These are phyloP conservation scores for Dryadomyces quercivorus DNA, from an alignment of 2,329 filamentous ascomycete species.

Conservation along the genomic window DNA sequence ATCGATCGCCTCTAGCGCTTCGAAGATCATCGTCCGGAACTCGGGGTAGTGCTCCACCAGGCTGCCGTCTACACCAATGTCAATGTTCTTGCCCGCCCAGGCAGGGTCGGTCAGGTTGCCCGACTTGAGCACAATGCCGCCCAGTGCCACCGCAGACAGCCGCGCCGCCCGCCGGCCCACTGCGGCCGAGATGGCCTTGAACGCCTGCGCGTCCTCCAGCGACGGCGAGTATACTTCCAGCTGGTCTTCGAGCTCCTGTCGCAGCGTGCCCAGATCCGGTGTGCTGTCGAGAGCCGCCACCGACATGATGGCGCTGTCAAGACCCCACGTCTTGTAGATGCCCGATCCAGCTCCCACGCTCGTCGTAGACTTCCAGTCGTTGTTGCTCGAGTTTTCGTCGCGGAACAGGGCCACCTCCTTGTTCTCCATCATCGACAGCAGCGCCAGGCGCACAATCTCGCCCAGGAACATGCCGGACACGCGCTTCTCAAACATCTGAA, in stretches of 20 bases:
- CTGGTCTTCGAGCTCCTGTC: conserved; percentile 65
- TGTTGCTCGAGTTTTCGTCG: conserved; percentile 59
- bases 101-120: conserved; percentile 52
- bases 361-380: conserved; percentile 59
- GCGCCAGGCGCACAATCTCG: conserved; percentile 72
- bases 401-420: conserved; percentile 59
- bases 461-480: conserved; percentile 97
- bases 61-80: conserved; percentile 89
- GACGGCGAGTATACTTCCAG: conserved; percentile 67
- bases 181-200: conserved; percentile 71
- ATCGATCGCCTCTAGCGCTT: conserved; percentile 64
- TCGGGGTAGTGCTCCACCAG: conserved; percentile 92
- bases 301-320: conserved; percentile 85
- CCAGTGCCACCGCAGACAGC: conserved; percentile 78
- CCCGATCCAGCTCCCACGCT: conserved; percentile 51
- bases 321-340: conserved; percentile 71
- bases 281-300: conserved; percentile 73
- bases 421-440: conserved; percentile 61
- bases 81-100: conserved; percentile 55
- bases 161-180: conserved; percentile 82
- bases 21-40: conserved; percentile 79
- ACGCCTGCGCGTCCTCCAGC: conserved; percentile 74
- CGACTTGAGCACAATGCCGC: conserved; percentile 69
- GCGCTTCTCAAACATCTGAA: conserved; percentile 98
- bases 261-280: conserved; percentile 57